Conservation (phyloP, 1,139 yeast genomes). For the Insectozyma bohioensis region DNA sequence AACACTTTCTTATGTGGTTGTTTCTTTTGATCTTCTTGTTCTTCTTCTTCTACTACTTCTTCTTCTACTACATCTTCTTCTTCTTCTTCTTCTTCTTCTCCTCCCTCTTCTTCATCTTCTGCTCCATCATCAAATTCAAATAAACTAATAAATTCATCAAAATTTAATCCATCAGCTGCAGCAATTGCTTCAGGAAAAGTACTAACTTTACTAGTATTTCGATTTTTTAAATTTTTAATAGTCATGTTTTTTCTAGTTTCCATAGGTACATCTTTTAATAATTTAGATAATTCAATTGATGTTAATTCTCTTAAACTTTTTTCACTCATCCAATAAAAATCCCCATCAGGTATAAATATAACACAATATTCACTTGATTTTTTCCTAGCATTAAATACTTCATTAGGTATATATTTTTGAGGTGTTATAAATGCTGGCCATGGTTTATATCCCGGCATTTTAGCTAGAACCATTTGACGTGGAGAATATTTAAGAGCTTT, state of each 20-base stretch:
- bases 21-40: conserved; percentile 15
- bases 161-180: conserved; percentile 38
- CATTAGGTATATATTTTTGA: conserved; percentile 34
- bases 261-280: conserved; percentile 30
- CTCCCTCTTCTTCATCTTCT: conserved; percentile 4
- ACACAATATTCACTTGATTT: conserved; percentile 43
- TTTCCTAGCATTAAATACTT: conserved; percentile 39
- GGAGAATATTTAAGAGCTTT: conserved; percentile 22
- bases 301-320: conserved; percentile 34
- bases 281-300: conserved; percentile 26
- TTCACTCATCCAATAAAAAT: conserved; percentile 47
- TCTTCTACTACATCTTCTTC: conserved; percentile 6
- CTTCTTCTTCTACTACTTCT: conserved; percentile 12
- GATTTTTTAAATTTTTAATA: conserved; percentile 16
- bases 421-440: conserved; percentile 55
- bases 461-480: conserved; percentile 43
- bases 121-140: conserved; percentile 19
- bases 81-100: conserved; percentile 8
- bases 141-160: conserved; percentile 38
- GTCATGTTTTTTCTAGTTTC: conserved; percentile 14
- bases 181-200: conserved; percentile 33
- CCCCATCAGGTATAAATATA: conserved; percentile 50
- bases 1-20: conserved; percentile 13
- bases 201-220: conserved; percentile 11
- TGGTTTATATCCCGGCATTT: conserved; percentile 49